Conservation (phyloP, 2,329 filamentous ascomycete genomes). For the Curvularia spicifera region DNA sequence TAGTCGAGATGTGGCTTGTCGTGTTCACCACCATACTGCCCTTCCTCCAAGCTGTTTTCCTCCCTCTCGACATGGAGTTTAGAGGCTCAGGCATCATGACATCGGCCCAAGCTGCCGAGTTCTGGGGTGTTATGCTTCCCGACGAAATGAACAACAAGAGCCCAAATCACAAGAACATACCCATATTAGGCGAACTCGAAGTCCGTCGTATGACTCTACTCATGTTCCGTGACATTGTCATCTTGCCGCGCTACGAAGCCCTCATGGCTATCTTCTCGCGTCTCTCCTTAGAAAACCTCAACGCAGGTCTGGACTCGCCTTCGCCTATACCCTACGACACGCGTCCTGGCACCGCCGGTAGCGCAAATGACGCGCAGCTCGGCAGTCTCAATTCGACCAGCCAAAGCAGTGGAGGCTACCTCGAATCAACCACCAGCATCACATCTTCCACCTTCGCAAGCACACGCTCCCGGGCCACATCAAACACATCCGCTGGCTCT, state of each 20-base stretch:
- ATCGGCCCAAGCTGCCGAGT: conserved; percentile 79
- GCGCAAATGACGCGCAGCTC: conserved; percentile 49
- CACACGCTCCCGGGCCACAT: conserved; percentile 77
- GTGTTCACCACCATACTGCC: conserved; percentile 90
- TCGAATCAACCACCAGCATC: conserved; percentile 69
- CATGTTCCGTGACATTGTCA: conserved; percentile 85
- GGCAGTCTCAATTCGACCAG: conserved; percentile 71
- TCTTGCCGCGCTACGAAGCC: conserved; percentile 85
- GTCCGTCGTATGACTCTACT: conserved; percentile 88
- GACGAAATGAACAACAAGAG: conserved; percentile 57
- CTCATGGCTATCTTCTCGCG: conserved; percentile 91
- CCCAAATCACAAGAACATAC: conserved; percentile 51
- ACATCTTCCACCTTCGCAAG: conserved; percentile 57
- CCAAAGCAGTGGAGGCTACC: conserved; percentile 74
- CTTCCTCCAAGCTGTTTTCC: conserved; percentile 92
- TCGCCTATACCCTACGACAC: conserved; percentile 33
- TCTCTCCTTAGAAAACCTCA: conserved; percentile 78
- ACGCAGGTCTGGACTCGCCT: conserved; percentile 51
- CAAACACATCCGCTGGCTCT: conserved; percentile 71
- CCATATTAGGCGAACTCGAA: conserved; percentile 68
- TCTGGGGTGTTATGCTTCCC: conserved; percentile 76
- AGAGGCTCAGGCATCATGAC: conserved; percentile 84
- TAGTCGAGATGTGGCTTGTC: conserved; percentile 93
- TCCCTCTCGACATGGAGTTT: conserved; percentile 92
- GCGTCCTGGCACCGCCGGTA: conserved; percentile 45